Evolutionary conservation across 2,329 filamentous ascomycete species (phyloP).

Genomic region (Xylaria sp.): DNA sequence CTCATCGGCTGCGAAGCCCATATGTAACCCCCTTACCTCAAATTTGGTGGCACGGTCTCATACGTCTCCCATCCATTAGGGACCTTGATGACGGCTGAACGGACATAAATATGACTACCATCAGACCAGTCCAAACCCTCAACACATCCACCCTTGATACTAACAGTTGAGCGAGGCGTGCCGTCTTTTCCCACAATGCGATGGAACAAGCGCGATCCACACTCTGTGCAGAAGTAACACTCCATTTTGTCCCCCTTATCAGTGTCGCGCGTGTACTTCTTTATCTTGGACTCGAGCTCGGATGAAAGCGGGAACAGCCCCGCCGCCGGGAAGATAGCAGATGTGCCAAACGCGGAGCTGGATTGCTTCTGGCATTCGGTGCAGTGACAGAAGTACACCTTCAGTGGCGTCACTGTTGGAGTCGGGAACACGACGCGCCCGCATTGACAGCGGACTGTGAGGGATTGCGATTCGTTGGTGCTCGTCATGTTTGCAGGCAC

Average conservation of each 20-base stretch:
- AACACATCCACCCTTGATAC: slow-evolving; percentile 60
- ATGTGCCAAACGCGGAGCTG: slow-evolving; percentile 59
- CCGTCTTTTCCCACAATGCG: slow-evolving; percentile 55
- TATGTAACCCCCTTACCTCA: not conserved
- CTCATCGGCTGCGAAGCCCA: not conserved
- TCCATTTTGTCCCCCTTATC: slow-evolving; percentile 56
- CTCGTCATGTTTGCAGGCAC: slow-evolving; percentile 9
- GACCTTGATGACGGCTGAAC: slow-evolving; percentile 58
- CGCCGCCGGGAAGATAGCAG: slow-evolving; percentile 56
- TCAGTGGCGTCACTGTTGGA: slow-evolving; percentile 51
- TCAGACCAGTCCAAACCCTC: slow-evolving; percentile 55
- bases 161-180: slow-evolving; percentile 52
- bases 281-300: slow-evolving; percentile 50
- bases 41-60: slow-evolving; percentile 40
- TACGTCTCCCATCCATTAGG: slow-evolving; percentile 52
- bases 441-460: slow-evolving; percentile 55
- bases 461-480: slow-evolving; percentile 26
- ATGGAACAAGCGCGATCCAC: slow-evolving; percentile 62
- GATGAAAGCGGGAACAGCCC: slow-evolving; percentile 56
- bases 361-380: slow-evolving; percentile 59
- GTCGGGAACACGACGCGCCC: slow-evolving; percentile 53
- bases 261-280: slow-evolving; percentile 54
- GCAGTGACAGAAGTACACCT: slow-evolving; percentile 60
- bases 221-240: slow-evolving; percentile 53
- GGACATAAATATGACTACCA: slow-evolving; percentile 59